Conservation (phyloP, 148 eudicot species). For the Rhododendron ovatum region DNA sequence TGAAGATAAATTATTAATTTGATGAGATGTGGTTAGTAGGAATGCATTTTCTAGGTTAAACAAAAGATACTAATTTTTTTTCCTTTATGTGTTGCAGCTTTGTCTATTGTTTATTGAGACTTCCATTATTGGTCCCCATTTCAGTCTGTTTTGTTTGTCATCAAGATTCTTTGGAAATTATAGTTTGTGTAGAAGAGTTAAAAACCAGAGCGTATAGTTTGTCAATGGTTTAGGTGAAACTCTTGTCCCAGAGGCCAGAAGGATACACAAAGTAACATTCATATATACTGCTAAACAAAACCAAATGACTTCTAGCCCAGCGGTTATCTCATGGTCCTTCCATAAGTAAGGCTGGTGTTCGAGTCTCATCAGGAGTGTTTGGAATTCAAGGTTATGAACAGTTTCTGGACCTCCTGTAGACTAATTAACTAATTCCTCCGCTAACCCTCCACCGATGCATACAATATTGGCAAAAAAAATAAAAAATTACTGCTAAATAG, state of each 20-base stretch:
- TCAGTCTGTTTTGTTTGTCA: conserved; percentile 18
- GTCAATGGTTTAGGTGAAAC: conserved; percentile 7
- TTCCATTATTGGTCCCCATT: conserved; percentile 26
- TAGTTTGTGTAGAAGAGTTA: conserved; percentile 24
- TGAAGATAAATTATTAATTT: conserved; percentile 9
- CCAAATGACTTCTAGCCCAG: not conserved
- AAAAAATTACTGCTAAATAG: too few relatives aligned
- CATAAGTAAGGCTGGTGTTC: not conserved
- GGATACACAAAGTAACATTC: not conserved
- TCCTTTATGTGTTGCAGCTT: conserved; percentile 8
- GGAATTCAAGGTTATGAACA: too few relatives aligned
- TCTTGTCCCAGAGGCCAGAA: not conserved
- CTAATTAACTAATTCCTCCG: too few relatives aligned
- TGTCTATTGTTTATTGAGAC: conserved; percentile 14
- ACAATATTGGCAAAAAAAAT: too few relatives aligned
- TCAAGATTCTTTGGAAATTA: conserved; percentile 37
- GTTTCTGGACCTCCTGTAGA: not conserved
- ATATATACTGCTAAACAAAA: conserved; percentile 8
- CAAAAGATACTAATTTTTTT: not conserved
- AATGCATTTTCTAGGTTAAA: conserved; percentile 12
- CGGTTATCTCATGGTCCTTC: not conserved
- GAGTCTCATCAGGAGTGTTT: too few relatives aligned
- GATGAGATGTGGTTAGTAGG: conserved; percentile 21
- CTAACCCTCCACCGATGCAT: too few relatives aligned
- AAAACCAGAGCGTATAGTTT: not conserved